phyloP scores from a whole-genome alignment of 2,329 filamentous ascomycete species.

The Paracoccidioides brasiliensis region DNA sequence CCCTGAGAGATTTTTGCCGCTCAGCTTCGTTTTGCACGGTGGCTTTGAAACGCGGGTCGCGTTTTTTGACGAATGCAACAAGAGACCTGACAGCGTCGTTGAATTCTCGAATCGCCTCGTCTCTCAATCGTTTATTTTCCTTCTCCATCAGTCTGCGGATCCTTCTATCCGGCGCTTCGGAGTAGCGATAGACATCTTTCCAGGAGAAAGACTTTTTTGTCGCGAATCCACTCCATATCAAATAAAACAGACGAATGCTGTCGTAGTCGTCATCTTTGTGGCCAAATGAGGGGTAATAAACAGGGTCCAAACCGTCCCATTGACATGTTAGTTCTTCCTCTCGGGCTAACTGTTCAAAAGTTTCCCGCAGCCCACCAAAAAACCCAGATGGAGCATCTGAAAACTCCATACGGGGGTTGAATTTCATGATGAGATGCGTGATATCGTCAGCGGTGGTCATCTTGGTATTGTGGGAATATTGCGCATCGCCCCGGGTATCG shows the following conservation, averaged over 20 bases:
- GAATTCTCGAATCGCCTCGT: conserved; percentile 74
- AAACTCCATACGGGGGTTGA: conserved; percentile 66
- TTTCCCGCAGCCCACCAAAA: conserved; percentile 63
- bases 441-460: conserved; percentile 74
- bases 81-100: conserved; percentile 83
- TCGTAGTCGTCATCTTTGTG: conserved; percentile 57
- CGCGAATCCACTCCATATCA: conserved; percentile 63
- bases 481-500: conserved; percentile 32
- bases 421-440: conserved; percentile 61
- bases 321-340: conserved; percentile 68
- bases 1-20: conserved; percentile 62
- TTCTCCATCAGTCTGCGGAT: conserved; percentile 83
- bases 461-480: conserved; percentile 55
- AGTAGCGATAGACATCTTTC: conserved; percentile 72
- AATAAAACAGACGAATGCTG: conserved; percentile 69
- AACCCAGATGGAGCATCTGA: conserved; percentile 71
- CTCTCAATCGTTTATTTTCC: conserved; percentile 74
- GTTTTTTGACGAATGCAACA: conserved; percentile 77
- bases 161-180: conserved; percentile 76
- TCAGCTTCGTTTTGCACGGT: conserved; percentile 69
- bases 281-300: conserved; percentile 74
- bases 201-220: conserved; percentile 80
- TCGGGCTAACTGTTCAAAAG: conserved; percentile 64
- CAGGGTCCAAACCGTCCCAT: conserved; percentile 47
- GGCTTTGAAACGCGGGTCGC: conserved; percentile 71